A percentile compares a stretch with the other conserved stretches of the same genome.
Evolutionary conservation across 208 protist genomes (phyloP).

Genomic region (Trypanosoma avium): DNA sequence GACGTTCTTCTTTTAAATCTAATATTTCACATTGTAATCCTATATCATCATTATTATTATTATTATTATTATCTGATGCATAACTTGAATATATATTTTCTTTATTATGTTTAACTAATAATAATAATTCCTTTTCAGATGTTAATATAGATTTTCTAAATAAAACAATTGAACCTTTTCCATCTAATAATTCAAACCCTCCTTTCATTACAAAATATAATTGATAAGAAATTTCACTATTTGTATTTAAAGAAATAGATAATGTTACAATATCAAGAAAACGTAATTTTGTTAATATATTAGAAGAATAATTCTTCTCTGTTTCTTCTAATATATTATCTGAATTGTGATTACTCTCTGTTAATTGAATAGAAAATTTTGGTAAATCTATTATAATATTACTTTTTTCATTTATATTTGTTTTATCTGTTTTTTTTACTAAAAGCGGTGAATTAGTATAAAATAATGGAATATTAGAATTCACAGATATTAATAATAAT

Average conservation of each 20-base stretch:
- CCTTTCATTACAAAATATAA: slow-evolving; percentile 11
- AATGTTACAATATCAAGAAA: slow-evolving; percentile 13
- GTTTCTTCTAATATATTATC: neutral
- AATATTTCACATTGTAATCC: slow-evolving; percentile 14
- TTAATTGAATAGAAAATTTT: slow-evolving; percentile 9
- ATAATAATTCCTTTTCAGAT: neutral
- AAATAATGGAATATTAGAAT: neutral
- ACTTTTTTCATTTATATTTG: neutral
- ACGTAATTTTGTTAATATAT: slow-evolving; percentile 6
- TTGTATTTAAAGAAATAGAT: neutral
- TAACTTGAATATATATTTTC: neutral
- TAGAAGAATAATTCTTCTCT: neutral
- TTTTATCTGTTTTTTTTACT: neutral
- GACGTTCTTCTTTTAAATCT: slow-evolving; percentile 9
- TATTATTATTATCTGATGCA: neutral
- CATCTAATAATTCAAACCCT: slow-evolving; percentile 26
- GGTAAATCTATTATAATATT: slow-evolving; percentile 6
- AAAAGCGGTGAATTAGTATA: neutral
- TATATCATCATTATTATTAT: too few species aligned
- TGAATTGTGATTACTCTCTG: slow-evolving; percentile 2
- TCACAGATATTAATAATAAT: neutral
- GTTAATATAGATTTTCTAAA: neutral
- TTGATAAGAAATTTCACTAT: neutral
- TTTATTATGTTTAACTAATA: neutral
- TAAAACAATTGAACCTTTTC: slow-evolving; percentile 14